Percentiles rank a stretch among this genome's conserved stretches.
Evolutionary conservation across 1,139 yeast genomes (phyloP).

Genomic region (Zygoascus hellenicus): DNA sequence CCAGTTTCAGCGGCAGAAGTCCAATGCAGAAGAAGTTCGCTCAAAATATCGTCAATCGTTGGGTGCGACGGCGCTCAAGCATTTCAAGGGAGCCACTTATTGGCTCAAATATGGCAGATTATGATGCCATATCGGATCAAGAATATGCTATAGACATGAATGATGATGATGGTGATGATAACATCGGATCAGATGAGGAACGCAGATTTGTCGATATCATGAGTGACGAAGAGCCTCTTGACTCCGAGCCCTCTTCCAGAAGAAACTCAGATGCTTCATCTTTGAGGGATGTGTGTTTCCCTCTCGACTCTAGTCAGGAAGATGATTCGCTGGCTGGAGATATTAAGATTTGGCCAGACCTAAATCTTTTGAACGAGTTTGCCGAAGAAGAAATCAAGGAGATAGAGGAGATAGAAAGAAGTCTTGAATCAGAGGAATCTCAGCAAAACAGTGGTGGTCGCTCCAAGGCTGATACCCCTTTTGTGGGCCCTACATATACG

Average conservation of each 20-base stretch:
- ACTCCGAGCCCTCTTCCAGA: conserved; percentile 66
- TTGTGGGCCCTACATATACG: conserved; percentile 25
- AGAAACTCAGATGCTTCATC: conserved; percentile 67
- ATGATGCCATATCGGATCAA: conserved; percentile 14
- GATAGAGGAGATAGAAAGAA: conserved; percentile 31
- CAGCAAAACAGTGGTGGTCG: background rate
- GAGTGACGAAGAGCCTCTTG: conserved; percentile 18
- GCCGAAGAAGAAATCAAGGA: conserved; percentile 59
- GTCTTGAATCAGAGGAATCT: conserved; percentile 7
- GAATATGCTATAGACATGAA: conserved; percentile 17
- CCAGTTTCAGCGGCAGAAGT: background rate
- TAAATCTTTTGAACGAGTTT: conserved; percentile 66
- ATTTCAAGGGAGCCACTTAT: conserved; percentile 16
- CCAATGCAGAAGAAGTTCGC: conserved; percentile 9
- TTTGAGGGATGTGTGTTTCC: conserved; percentile 84
- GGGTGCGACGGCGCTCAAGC: conserved; percentile 22
- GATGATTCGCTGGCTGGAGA: conserved; percentile 33
- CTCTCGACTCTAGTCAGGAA: conserved; percentile 49
- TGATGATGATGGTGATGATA: conserved; percentile 5
- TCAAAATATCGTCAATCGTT: conserved; percentile 20
- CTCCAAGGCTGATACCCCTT: conserved; percentile 16
- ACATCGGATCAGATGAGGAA: conserved; percentile 3
- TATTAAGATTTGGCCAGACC: conserved; percentile 70
- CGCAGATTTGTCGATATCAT: conserved; percentile 17
- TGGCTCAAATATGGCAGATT: background rate